Evolutionary conservation across 2,329 filamentous ascomycete species (phyloP).

Genomic region (Pseudocercospora macadamiae): DNA sequence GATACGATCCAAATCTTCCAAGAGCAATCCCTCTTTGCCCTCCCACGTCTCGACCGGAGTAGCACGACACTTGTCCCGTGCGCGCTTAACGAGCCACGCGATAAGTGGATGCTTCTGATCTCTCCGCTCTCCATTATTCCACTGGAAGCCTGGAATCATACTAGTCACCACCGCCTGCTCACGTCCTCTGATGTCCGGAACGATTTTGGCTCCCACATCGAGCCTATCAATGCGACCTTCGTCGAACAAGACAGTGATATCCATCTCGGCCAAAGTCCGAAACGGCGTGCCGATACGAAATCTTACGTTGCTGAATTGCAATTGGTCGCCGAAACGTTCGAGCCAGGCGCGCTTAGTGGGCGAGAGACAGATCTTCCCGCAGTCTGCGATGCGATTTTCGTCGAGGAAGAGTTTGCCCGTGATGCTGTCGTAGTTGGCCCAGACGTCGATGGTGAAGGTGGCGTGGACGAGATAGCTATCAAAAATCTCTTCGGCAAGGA

Average conservation of each 20-base stretch:
- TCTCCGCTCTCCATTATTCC: not conserved
- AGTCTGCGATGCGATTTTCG: constrained; percentile 5
- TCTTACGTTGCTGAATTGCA: constrained; percentile 14
- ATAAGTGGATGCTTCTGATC: not conserved
- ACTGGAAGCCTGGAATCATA: not conserved
- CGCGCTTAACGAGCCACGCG: not conserved
- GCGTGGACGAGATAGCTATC: constrained; percentile 10
- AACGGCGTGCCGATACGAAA: constrained; percentile 24
- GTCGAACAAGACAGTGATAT: not conserved
- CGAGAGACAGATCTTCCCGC: constrained; percentile 17
- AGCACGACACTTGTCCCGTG: no score
- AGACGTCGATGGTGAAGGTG: constrained; percentile 21
- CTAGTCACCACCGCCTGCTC: no score
- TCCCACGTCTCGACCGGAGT: not conserved
- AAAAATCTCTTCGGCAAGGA: constrained; percentile 16
- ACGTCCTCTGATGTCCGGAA: no score
- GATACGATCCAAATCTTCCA: constrained; percentile 19
- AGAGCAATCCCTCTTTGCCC: constrained; percentile 9
- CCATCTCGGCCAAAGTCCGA: constrained; percentile 12
- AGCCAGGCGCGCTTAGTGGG: constrained; percentile 11
- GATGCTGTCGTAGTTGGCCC: constrained; percentile 26
- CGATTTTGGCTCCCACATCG: no score
- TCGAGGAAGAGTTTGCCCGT: constrained; percentile 12
- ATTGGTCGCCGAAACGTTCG: not conserved
- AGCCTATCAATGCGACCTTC: not conserved